These are phyloP conservation scores for Teunomyces stri DNA, from an alignment of 805 yeast genomes.

Conservation along the genomic window DNA sequence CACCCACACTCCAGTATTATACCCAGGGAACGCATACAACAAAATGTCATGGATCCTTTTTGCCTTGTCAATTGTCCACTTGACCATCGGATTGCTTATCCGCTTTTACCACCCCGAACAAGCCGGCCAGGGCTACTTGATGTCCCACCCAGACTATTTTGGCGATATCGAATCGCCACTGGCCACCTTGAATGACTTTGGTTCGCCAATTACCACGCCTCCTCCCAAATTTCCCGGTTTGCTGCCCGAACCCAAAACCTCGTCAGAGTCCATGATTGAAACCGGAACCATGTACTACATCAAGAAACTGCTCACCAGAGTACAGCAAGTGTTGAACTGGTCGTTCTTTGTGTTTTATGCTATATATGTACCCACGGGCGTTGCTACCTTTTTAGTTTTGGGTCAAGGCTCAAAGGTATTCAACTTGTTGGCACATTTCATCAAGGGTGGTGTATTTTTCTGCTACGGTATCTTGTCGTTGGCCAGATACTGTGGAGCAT, in stretches of 20 bases:
- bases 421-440: slow-evolving; percentile 89
- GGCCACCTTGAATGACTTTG: slow-evolving; percentile 7
- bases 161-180: slow-evolving; percentile 14
- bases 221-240: not conserved
- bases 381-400: slow-evolving; percentile 65
- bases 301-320: not conserved
- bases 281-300: not conserved
- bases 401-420: slow-evolving; percentile 70
- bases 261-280: not conserved
- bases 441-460: slow-evolving; percentile 91
- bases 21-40: slow-evolving; percentile 74
- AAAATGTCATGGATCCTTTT: slow-evolving; percentile 63
- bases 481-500: slow-evolving; percentile 85
- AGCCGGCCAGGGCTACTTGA: slow-evolving; percentile 11
- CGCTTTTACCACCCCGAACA: slow-evolving; percentile 3
- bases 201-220: not conserved
- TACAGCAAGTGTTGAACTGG: slow-evolving; percentile 44
- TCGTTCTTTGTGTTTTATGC: slow-evolving; percentile 61
- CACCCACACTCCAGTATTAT: slow-evolving; percentile 57
- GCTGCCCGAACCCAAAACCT: not conserved
- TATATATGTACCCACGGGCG: slow-evolving; percentile 55
- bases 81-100: slow-evolving; percentile 51
- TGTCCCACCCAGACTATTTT: slow-evolving; percentile 14
- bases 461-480: slow-evolving; percentile 73
- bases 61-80: slow-evolving; percentile 52